Evolutionary conservation across 805 yeast species (phyloP).

Genomic region (Wickerhamomyces rabaulensis): DNA sequence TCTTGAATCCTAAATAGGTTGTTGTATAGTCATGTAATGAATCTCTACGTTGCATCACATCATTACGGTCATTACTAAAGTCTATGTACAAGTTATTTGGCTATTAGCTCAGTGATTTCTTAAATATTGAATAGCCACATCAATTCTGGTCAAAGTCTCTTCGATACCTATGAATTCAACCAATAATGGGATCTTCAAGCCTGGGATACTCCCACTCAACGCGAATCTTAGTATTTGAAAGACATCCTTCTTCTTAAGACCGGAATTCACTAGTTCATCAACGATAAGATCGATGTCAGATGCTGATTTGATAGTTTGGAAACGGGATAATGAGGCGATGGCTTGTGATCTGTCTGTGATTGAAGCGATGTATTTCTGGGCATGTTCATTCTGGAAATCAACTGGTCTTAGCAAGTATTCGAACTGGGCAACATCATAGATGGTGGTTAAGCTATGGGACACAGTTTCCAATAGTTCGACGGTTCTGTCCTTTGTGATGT

Average conservation of each 20-base stretch:
- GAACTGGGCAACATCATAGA: slow-evolving; percentile 49
- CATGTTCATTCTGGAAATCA: slow-evolving; percentile 19
- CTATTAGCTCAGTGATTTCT: not conserved
- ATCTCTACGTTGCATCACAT: not conserved
- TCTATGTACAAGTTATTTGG: not conserved
- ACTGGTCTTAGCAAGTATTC: slow-evolving; percentile 40
- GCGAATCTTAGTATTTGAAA: slow-evolving; percentile 63
- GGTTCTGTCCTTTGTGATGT: slow-evolving; percentile 29
- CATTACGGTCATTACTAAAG: not conserved
- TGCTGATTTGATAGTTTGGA: slow-evolving; percentile 5
- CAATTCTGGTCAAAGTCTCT: slow-evolving; percentile 25
- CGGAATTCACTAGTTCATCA: slow-evolving; percentile 15
- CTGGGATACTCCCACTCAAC: slow-evolving; percentile 64
- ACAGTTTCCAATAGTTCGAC: slow-evolving; percentile 35
- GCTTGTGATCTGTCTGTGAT: slow-evolving; percentile 10
- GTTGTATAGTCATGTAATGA: no score
- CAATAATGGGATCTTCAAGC: slow-evolving; percentile 58
- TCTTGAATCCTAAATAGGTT: no score
- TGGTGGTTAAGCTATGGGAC: slow-evolving; percentile 44
- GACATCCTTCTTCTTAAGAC: slow-evolving; percentile 31
- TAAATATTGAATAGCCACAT: slow-evolving; percentile 11
- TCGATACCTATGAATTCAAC: slow-evolving; percentile 49
- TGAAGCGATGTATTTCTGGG: slow-evolving; percentile 27
- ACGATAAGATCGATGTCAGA: slow-evolving; percentile 6
- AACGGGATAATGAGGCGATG: slow-evolving; percentile 12